Evolutionary conservation across 2,329 filamentous ascomycete species (phyloP), one percentile per base, ranked within the genome.

Genomic region (Parastagonospora avenae): DNA sequence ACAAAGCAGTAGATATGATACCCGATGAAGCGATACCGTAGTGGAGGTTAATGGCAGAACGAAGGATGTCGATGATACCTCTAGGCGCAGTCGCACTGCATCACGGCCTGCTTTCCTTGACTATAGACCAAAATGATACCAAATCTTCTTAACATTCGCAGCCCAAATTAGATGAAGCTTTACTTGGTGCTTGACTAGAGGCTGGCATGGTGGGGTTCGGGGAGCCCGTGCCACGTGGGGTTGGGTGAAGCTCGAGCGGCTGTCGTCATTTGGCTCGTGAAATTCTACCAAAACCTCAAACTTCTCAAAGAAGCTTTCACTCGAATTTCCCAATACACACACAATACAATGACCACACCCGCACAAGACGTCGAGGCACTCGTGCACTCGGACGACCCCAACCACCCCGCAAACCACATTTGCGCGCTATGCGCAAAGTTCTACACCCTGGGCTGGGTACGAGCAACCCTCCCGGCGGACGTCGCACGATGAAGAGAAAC

Each of bases 321-420:
- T 30, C 9, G 47, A 48, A 48, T 41, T 12, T 38, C 52, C 38
- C 35, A 40, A 50, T 28, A 42, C 12, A 27, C 29, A 27, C 14
- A 12, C 33, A 28, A 32, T 48, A 60, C 31, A n/a, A 68, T 68
- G 65, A 37, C 28, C 14, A 50, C 52, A 42, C 57, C 51, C 29
- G 42, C 50, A 38, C 53, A 60, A 27, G 63, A 67, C 7, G 53
- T 60, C 8, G 83, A 86, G 59, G 78, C 82, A 47, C 78, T 87
- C 60, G 77, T 87, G 48, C 78, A 75, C 55, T 87, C 84, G 2
- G 60, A 76, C 28, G 86, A 97, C 72, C 87, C 89, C 4, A 80
- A 91, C 54, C 94, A 99, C 76, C 94, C 94, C 16, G 92, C 94
- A 61, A 99, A 99, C 77, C 83, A 96, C 66, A 97, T 97, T 62